Base-by-base conservation (phyloP, 2,329 filamentous ascomycete species). In the Alternaria sp. region DNA sequence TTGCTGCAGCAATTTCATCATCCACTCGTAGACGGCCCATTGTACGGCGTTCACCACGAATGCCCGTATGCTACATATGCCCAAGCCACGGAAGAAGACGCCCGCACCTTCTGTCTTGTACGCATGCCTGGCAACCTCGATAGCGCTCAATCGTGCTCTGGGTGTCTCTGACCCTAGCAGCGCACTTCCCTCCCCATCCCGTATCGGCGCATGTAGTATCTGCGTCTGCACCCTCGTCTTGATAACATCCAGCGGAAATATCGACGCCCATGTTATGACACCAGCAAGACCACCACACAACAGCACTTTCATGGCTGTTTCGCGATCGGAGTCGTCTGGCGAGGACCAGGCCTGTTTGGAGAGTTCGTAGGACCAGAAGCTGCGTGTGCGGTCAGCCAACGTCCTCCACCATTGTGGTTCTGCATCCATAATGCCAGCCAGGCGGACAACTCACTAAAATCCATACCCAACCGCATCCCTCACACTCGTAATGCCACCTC, bases 31-130 rank as follows among this genome's bases (percentile, higher is more conserved):
- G 6, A 93, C 88, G 23, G 91, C 91, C 94, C 94, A 98, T 82
- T 90, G 88, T n/a, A 93, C 91, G 3, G 95, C 94, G 82, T 97
- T 97, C 43, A 97, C 95, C 56, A 97, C 83, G 77, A 98, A 97
- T 0, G 95, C 95, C 69, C 95, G 85, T 9, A 91, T 81, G 79
- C 92, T 96, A 79, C 95, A 98, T 30, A 97, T 85, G 1, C 89
- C 88, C 45, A 98, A 79, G 2, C 92, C 93, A 79, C 92, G 86
- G 81, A 95, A 96, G 84, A 96, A 96, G 25, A 93, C 91, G 52
- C 86, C 83, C 43, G 90, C 80, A 32, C 90, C 90, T 81, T 96
- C 93, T 6, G 85, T 89, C 63, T 84, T 83, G 74, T 95, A 97
- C 1, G 90, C 87, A 44, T 88, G 82, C 67, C 81, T 87, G 0